Evolutionary conservation across 1,284 basidiomycete genomes (phyloP), one percentile per base, ranked within the genome.

Genomic region (Omphalotus olearius): DNA sequence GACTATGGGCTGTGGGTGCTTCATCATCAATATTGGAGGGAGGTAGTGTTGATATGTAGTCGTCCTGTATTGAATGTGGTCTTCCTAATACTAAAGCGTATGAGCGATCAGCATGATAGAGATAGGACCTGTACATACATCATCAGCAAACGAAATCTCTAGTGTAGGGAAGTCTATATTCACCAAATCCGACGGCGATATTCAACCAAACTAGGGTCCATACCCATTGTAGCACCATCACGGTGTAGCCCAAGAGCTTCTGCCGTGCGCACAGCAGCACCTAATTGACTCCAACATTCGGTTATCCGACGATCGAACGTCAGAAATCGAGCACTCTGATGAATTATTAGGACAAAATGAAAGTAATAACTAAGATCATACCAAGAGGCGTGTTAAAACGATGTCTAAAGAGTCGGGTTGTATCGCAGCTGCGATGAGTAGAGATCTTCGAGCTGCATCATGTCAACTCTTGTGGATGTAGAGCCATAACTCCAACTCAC

Each of bases 271-370:
- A 98, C 85, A 37, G 93, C 93, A 1, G 92, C 93, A 44, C 94
- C 94, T 10, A 98, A 75, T 62, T 95, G 91, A 63, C 91, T 93
- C 93, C 95, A 98, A 63, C 92, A 94, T 69, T 97, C 94, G 4
- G 91, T 92, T 59, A 92, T 90, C 50, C 90, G 82, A 38, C 91
- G 81, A 63, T 92, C 88, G 62, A 95, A 86, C 2, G 93, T 93
- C 49, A 97, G 75, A 69, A 96, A 97, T 49, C 95, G 83, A 18
- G 93, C 90, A 56, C 89, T 92, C 91, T 91, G 65, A 0, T 46
- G 39, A 48, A 57, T 40, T 54, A 52, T 44, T 51, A 38, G 14
- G 26, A 18, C n/a, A 54, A 54, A 57, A 45, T 54, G 20, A 42
- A 46, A 51, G 18, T 41, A 46, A 16, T 41, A 46, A 14, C 41